Conservation (phyloP, 106 monocot genomes). For the Dioscorea alata region DNA sequence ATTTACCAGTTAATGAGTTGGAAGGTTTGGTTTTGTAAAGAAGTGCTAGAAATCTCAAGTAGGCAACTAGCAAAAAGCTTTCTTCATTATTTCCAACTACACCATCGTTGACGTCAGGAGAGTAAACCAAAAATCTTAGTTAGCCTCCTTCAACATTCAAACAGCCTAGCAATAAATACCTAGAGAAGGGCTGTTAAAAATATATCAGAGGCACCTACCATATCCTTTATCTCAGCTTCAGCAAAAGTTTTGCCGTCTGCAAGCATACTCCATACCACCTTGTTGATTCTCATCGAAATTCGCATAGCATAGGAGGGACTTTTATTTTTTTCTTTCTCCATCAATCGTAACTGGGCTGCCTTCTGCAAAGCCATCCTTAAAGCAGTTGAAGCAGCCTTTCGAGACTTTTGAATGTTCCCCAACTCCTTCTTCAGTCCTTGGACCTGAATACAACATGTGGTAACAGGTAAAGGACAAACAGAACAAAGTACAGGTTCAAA, state of each 20-base stretch:
- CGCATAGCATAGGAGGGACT: constrained; percentile 98
- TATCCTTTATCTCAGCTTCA: constrained; percentile 96
- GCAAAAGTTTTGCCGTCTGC: constrained; percentile 94
- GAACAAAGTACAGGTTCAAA: too few species aligned
- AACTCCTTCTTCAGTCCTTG: constrained; percentile 78
- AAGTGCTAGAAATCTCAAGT: too few species aligned
- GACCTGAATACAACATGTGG: constrained; percentile 31
- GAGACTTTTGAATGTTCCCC: constrained; percentile 39
- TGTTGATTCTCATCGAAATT: constrained; percentile 83
- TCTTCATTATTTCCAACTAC: too few species aligned
- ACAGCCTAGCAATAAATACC: too few species aligned
- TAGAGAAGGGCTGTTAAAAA: too few species aligned
- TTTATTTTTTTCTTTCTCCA: constrained; percentile 99
- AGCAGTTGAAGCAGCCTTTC: constrained; percentile 57
- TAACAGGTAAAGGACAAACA: not conserved
- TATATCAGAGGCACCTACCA: constrained; percentile 42
- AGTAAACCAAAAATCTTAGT: too few species aligned
- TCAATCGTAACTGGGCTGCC: constrained; percentile 73
- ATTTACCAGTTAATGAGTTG: too few species aligned
- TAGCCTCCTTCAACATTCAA: too few species aligned
- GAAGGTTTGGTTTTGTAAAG: too few species aligned
- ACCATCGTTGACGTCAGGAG: too few species aligned
- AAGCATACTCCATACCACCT: constrained; percentile 97
- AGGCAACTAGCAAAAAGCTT: not conserved
- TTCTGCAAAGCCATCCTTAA: constrained; percentile 77